Base-by-base conservation (phyloP, 306 rosid genomes). In the Amphicarpaea edgeworthii region DNA sequence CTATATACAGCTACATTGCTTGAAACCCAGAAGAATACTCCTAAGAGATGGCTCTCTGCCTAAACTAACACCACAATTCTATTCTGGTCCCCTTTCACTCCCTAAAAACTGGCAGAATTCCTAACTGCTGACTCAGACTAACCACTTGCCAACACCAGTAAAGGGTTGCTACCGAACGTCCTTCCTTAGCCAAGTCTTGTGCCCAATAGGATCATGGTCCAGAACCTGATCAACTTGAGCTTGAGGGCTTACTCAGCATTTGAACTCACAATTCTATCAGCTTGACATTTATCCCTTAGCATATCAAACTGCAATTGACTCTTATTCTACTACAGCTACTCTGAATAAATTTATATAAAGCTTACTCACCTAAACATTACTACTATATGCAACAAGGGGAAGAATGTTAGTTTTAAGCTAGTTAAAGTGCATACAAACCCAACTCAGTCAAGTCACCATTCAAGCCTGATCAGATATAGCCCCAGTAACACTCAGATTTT, bases 301-400 rank as follows among this genome's bases (percentile, higher is more conserved):
- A 41, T 32, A 73, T 74, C 64, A 14, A 74, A 64, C 80, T 46
- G 12, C 26, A 64, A 63, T 14, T 79, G 30, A 53, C 37, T 46
- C 37, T 59, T 59, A 14, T 12, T 78, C 61, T 60, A 60, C 61
- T 60, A 60, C 53, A 24, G 50, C 34, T 63, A 71, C 30, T 15
- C 38, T 26, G 67, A 21, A 16, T 42, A 58, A 51, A 12, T 37
- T 43, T 42, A 26, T 55, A 28, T 55, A 32, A 30, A 70, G 12
- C 46, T 64, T 50, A 70, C 55, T 28, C 37, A 58, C 70, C 15
- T 82, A 19, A 24, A 38, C 51, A 20, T 32, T 30, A 73, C 17
- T 12, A 28, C 46, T 49, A 20, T 17, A 46, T 28, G 73, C 59
- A 21, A 79, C 37, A 7, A 12, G 45, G 30, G 17, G 14, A 38